phyloP scores from a whole-genome alignment of 2,329 filamentous ascomycete genomes.

The Iodosphaeria phyllophila region DNA sequence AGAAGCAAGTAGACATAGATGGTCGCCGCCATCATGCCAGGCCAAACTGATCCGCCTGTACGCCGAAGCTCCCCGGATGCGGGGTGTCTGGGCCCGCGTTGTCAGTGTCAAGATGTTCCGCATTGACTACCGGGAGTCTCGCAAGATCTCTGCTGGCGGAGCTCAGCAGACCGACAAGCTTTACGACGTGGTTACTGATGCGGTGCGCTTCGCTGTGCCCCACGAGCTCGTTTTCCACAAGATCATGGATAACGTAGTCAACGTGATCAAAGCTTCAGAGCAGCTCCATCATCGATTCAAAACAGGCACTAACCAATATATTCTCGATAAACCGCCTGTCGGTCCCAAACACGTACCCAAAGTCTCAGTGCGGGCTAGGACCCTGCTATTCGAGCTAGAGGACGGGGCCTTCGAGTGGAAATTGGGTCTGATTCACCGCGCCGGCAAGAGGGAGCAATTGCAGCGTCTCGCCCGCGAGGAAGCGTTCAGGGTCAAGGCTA shows the following conservation, averaged over 20 bases:
- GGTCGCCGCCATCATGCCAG: slow-evolving; percentile 66
- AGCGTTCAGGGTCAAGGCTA: slow-evolving; percentile 73
- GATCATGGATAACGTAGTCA: slow-evolving; percentile 86
- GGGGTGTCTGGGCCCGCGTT: slow-evolving; percentile 68
- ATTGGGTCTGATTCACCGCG: slow-evolving; percentile 79
- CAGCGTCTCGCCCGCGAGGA: slow-evolving; percentile 81
- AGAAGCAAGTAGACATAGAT: slow-evolving; percentile 70
- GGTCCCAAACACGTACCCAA: slow-evolving; percentile 74
- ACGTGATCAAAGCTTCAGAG: slow-evolving; percentile 68
- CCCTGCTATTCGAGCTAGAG: slow-evolving; percentile 79
- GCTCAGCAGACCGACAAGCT: slow-evolving; percentile 54
- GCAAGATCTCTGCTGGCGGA: slow-evolving; percentile 42
- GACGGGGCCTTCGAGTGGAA: slow-evolving; percentile 98
- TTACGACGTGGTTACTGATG: slow-evolving; percentile 69
- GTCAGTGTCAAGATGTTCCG: slow-evolving; percentile 67
- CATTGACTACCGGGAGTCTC: slow-evolving; percentile 62
- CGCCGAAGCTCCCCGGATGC: slow-evolving; percentile 70
- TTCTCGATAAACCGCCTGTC: slow-evolving; percentile 70
- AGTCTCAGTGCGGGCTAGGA: slow-evolving; percentile 63
- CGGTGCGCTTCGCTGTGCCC: slow-evolving; percentile 72
- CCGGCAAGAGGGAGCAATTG: slow-evolving; percentile 73
- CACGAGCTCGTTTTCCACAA: slow-evolving; percentile 80
- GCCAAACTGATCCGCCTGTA: slow-evolving; percentile 70
- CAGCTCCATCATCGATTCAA: slow-evolving; percentile 89
- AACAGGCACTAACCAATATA: slow-evolving; percentile 74